These are phyloP conservation scores for Phytophthora nicotianae DNA, from an alignment of 352 stramenopile genomes.

Conservation along the genomic window DNA sequence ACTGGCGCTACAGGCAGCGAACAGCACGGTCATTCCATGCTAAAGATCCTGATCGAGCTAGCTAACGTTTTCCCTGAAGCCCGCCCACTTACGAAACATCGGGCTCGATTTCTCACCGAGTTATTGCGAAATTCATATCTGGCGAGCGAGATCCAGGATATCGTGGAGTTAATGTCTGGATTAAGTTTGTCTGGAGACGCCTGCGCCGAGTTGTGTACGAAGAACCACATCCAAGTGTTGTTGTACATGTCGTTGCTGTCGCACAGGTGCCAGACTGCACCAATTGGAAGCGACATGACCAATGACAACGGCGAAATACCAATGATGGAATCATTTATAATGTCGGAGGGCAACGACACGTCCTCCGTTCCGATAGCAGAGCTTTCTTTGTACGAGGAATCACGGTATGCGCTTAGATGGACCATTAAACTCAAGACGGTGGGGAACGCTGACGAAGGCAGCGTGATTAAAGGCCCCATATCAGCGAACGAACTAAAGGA, in stretches of 20 bases:
- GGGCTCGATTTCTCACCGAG: constrained; percentile 56
- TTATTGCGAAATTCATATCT: constrained; percentile 59
- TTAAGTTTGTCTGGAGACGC: constrained; percentile 49
- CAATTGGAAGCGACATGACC: constrained; percentile 13
- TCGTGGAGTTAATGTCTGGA: constrained; percentile 67
- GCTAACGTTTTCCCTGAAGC: constrained; percentile 63
- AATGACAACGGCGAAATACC: constrained; percentile 61
- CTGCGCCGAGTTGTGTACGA: constrained; percentile 56
- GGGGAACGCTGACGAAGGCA: constrained; percentile 23
- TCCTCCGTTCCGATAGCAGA: constrained; percentile 74
- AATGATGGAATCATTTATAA: constrained; percentile 64
- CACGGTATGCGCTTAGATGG: constrained; percentile 71
- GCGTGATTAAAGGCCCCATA: constrained; percentile 47
- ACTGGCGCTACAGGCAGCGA: constrained; percentile 36
- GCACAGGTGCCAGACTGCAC: constrained; percentile 39
- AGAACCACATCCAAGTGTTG: constrained; percentile 61
- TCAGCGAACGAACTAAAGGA: constrained; percentile 65
- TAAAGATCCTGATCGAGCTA: constrained; percentile 75
- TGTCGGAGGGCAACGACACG: constrained; percentile 44
- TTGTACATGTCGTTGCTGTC: constrained; percentile 67
- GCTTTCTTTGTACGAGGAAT: constrained; percentile 63
- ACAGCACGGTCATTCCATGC: constrained; percentile 59
- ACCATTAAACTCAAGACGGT: constrained; percentile 47
- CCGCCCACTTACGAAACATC: constrained; percentile 47
- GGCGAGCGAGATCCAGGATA: constrained; percentile 59